Evolutionary conservation across 1,284 basidiomycete genomes (phyloP).

Genomic region (Leccinum variabile): DNA sequence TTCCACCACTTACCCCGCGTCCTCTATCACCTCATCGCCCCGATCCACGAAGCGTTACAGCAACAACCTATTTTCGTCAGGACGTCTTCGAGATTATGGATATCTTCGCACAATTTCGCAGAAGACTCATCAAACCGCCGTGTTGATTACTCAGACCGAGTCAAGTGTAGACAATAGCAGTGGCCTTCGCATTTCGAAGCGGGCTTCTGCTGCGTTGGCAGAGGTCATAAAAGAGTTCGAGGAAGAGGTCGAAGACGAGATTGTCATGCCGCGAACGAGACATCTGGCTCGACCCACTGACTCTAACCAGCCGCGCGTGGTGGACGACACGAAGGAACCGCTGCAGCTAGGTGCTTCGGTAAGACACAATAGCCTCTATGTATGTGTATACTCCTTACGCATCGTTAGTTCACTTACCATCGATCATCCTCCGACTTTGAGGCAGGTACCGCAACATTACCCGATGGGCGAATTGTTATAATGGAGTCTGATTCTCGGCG

Average conservation of each 20-base stretch:
- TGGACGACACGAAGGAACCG: slow-evolving; percentile 21
- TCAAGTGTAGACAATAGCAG: slow-evolving; percentile 37
- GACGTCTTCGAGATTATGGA: slow-evolving; percentile 67
- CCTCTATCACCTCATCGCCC: slow-evolving; percentile 49
- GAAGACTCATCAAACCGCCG: slow-evolving; percentile 46
- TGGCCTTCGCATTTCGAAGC: slow-evolving; percentile 42
- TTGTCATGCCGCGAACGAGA: slow-evolving; percentile 65
- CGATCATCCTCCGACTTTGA: slow-evolving; percentile 43
- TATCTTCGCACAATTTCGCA: slow-evolving; percentile 61
- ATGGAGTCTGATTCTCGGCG: slow-evolving; percentile 47
- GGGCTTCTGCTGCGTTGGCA: slow-evolving; percentile 68
- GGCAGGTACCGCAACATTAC: slow-evolving; percentile 67
- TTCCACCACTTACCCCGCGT: slow-evolving; percentile 42
- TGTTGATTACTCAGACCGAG: slow-evolving; percentile 54
- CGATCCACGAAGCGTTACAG: slow-evolving; percentile 67
- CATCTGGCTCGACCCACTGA: slow-evolving; percentile 42
- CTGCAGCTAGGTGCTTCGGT: slow-evolving; percentile 25
- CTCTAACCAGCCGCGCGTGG: slow-evolving; percentile 25
- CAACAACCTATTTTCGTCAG: slow-evolving; percentile 82
- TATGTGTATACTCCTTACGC: slow-evolving; percentile 22
- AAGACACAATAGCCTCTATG: slow-evolving; percentile 15
- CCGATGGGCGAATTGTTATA: slow-evolving; percentile 50
- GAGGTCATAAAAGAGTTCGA: slow-evolving; percentile 72
- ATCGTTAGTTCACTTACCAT: slow-evolving; percentile 21
- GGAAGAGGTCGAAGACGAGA: slow-evolving; percentile 66